Base-by-base conservation (phyloP, 2,329 filamentous ascomycete species). In the Trichocomaceae sp. region DNA sequence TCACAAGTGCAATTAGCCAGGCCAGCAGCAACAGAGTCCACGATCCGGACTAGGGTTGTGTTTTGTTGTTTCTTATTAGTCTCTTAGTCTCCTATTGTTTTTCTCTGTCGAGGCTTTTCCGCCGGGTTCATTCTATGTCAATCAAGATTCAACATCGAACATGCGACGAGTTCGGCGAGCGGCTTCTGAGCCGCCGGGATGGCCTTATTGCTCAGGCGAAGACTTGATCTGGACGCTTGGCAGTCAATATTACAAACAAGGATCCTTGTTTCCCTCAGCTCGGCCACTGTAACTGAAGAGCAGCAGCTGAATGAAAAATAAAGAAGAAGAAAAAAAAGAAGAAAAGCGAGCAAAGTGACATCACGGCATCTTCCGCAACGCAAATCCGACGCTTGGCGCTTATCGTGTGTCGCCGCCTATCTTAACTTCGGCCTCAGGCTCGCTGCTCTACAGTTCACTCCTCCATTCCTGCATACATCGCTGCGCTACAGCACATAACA, bases 131-230 rank as follows among this genome's bases (percentile, higher is more conserved):
- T 39, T 39, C 35, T 39, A 39, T 39, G 1, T 39, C n/a, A n/a
- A n/a, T n/a, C n/a, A n/a, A 3, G 35, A 17, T 19, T 39, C 2
- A n/a, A 7, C n/a, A 4, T 17, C 4, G 35, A 39, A 39, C 15
- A 17, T 39, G 35, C 35, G 35, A 42, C 51, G 51, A 47, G 44
- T 53, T 53, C 51, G 51, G 51, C 15, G 17, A 42, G 3, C 49
- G 23, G 49, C 19, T 35, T 17, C 37, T 37, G 39, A 20, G 9
- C 39, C 39, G 39, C 39, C 39, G 39, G n/a, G 39, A 42, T 42
- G 39, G 39, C 17, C 39, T 42, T 42, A 42, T n/a, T 39, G 35
- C 15, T 39, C 35, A 39, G 35, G 35, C 35, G 20, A 12, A 9
- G n/a, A 22, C 19, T 42, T 42, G 19, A 12, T 10, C 39, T 20